phyloP scores from a whole-genome alignment of 345 rosid species.

The Triadica sebifera region DNA sequence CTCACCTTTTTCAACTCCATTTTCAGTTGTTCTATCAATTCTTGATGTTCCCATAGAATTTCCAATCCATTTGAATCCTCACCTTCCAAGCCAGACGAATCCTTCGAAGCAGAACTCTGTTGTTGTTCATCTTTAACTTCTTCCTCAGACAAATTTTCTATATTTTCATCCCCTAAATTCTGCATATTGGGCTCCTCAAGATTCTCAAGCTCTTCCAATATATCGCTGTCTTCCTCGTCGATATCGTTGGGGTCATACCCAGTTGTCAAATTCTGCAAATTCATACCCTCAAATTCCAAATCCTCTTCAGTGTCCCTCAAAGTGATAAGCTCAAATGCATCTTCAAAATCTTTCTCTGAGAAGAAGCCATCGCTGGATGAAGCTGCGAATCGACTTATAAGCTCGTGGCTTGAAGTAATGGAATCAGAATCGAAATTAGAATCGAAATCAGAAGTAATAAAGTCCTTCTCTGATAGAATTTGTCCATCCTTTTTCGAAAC shows the following conservation, averaged over 20 bases:
- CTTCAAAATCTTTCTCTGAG: conserved; percentile 54
- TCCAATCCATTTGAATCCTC: conserved; percentile 57
- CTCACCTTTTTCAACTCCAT: conserved; percentile 87
- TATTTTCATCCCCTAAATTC: conserved; percentile 15
- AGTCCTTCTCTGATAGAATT: conserved; percentile 47
- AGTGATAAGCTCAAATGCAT: conserved; percentile 16
- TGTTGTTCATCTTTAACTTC: too few relatives aligned
- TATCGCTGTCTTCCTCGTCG: conserved; percentile 28
- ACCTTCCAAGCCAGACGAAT: conserved; percentile 9
- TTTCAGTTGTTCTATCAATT: conserved; percentile 81
- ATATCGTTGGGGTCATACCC: conserved; percentile 25
- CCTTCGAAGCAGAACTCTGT: conserved; percentile 10
- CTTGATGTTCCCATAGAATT: conserved; percentile 88
- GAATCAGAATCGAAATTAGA: conserved; percentile 53
- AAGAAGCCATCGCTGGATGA: conserved; percentile 51
- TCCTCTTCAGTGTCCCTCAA: conserved; percentile 20
- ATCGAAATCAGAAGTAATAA: conserved; percentile 26
- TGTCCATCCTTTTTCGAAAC: conserved; percentile 22
- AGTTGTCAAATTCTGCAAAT: conserved; percentile 14
- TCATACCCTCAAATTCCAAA: conserved; percentile 14
- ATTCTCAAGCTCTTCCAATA: conserved; percentile 30
- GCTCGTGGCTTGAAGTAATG: conserved; percentile 50
- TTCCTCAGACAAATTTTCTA: conserved; percentile 6
- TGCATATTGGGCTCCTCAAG: conserved; percentile 27
- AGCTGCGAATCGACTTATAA: conserved; percentile 38